These are phyloP conservation scores for Terfezia claveryi DNA, from an alignment of 495 filamentous ascomycete genomes.

Conservation along the genomic window DNA sequence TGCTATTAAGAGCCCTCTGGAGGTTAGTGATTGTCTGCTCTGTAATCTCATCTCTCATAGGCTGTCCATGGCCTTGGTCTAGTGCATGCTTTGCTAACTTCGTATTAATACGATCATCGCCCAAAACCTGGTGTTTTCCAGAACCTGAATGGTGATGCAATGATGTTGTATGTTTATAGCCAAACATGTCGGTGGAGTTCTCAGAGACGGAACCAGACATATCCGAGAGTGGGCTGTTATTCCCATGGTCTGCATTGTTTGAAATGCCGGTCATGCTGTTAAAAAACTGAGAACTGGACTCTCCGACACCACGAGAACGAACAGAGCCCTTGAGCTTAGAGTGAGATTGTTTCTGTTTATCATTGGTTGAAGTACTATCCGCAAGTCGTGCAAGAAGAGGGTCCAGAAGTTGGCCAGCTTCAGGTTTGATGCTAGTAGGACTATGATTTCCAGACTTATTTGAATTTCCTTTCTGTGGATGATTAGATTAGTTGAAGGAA, in stretches of 20 bases:
- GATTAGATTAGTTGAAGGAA: background rate
- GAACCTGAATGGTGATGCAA: background rate
- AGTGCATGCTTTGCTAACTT: background rate
- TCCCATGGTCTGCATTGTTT: background rate
- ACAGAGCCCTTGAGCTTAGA: background rate
- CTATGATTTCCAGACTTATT: too few species aligned
- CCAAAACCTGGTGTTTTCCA: background rate
- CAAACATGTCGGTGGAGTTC: background rate
- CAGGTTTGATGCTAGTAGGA: background rate
- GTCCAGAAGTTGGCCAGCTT: background rate
- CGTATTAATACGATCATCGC: background rate
- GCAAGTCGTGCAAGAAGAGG: background rate
- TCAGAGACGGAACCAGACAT: background rate
- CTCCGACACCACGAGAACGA: background rate
- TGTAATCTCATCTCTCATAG: constrained; percentile 23
- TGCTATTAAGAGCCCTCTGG: constrained; percentile 22
- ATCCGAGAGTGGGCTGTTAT: background rate
- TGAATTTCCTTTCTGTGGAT: too few species aligned
- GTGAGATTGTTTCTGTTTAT: background rate
- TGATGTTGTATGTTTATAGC: background rate
- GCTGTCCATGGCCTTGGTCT: background rate
- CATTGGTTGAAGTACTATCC: background rate
- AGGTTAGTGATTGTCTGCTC: constrained; percentile 33
- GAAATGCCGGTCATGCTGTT: background rate
- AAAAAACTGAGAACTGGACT: background rate